Evolutionary conservation across 352 stramenopile genomes (phyloP).

Genomic region (Phytopythium kandeliae): DNA sequence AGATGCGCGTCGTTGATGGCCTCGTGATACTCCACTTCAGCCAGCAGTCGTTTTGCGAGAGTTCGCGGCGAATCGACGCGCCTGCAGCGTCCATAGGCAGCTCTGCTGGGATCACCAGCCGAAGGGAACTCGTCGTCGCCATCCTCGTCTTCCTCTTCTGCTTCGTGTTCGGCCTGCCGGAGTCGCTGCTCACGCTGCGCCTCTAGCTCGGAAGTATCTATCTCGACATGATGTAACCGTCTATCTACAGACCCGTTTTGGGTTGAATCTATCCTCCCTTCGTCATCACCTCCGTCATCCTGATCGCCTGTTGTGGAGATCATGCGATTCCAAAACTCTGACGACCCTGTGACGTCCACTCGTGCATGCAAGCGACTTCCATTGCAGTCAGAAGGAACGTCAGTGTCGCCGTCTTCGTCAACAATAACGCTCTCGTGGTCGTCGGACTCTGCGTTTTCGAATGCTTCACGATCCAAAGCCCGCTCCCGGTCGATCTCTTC

Average conservation of each 20-base stretch:
- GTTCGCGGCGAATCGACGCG: slow-evolving; percentile 37
- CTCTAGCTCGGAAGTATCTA: slow-evolving; percentile 19
- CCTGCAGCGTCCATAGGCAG: neutral
- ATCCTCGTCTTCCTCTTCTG: slow-evolving; percentile 5
- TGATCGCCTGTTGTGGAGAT: slow-evolving; percentile 7
- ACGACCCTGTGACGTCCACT: slow-evolving; percentile 13
- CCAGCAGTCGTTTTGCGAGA: slow-evolving; percentile 42
- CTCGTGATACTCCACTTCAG: slow-evolving; percentile 67
- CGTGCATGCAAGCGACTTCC: slow-evolving; percentile 3
- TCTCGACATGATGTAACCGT: slow-evolving; percentile 7
- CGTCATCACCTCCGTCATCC: neutral
- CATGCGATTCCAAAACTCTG: slow-evolving; percentile 23
- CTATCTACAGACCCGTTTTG: neutral
- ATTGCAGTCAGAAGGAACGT: neutral
- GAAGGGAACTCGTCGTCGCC: neutral
- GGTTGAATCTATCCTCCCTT: neutral
- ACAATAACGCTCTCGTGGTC: too few relatives aligned
- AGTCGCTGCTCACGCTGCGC: slow-evolving; percentile 14
- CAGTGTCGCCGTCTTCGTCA: neutral
- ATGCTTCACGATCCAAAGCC: neutral
- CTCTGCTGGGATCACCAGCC: slow-evolving; percentile 10
- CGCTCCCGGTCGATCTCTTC: slow-evolving; percentile 3
- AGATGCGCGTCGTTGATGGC: slow-evolving; percentile 55
- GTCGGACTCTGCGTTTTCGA: neutral
- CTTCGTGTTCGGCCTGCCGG: slow-evolving; percentile 5